phyloP scores from a whole-genome alignment of 495 filamentous ascomycete species.

The Stereocaulon alpinum region DNA sequence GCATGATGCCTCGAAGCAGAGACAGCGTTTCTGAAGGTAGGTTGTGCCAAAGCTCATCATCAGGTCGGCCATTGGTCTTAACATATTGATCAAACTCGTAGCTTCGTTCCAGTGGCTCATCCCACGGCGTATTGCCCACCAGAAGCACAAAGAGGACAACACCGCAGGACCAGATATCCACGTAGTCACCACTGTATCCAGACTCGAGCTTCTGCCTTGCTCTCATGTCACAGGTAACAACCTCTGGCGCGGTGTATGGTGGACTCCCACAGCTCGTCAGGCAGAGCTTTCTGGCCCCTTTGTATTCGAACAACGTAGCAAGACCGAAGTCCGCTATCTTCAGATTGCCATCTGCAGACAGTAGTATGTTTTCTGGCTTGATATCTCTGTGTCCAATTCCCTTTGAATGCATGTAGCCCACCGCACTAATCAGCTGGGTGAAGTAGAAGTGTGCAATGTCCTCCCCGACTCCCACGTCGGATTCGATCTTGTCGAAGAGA shows the following conservation, averaged over 20 bases:
- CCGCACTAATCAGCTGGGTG: constrained; percentile 76
- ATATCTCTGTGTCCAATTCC: constrained; percentile 83
- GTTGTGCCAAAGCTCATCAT: constrained; percentile 77
- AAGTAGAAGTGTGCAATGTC: constrained; percentile 97
- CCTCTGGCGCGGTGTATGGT: constrained; percentile 94
- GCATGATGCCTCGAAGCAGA: constrained; percentile 91
- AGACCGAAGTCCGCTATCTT: constrained; percentile 98
- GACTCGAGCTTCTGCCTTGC: constrained; percentile 37
- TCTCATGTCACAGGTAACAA: constrained; percentile 46
- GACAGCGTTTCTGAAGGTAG: constrained; percentile 69
- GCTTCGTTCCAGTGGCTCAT: constrained; percentile 70
- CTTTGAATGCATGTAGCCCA: constrained; percentile 90
- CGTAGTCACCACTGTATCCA: constrained; percentile 73
- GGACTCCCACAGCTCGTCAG: constrained; percentile 90
- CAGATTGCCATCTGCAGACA: constrained; percentile 72
- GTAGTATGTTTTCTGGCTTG: constrained; percentile 82
- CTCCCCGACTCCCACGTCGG: constrained; percentile 82
- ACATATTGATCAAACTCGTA: constrained; percentile 81
- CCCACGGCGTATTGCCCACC: constrained; percentile 96
- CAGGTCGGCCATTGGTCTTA: constrained; percentile 64
- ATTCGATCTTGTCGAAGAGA: constrained; percentile 98
- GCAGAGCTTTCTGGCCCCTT: constrained; percentile 67
- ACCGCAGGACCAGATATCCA: constrained; percentile 95
- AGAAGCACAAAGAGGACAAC: constrained; percentile 93
- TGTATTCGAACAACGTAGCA: constrained; percentile 84